Evolutionary conservation across 2,329 filamentous ascomycete genomes (phyloP).

Genomic region (Coniochaeta prunicola): DNA sequence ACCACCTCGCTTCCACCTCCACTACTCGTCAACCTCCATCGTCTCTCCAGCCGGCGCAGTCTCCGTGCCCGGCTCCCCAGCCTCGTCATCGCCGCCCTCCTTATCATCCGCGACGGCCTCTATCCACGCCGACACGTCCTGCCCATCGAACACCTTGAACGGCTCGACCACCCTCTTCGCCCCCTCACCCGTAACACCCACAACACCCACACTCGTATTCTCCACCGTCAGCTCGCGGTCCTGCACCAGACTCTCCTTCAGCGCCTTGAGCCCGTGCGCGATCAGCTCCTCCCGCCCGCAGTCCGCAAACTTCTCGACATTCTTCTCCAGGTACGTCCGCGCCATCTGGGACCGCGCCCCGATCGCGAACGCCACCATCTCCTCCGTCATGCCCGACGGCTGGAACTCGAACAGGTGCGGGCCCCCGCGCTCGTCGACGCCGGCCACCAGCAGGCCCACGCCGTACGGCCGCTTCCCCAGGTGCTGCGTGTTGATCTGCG

Average conservation of each 20-base stretch:
- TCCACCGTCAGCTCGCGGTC: conserved; percentile 97
- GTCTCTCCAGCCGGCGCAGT: conserved; percentile 26
- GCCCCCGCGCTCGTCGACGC: conserved; percentile 87
- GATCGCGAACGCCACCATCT: conserved; percentile 95
- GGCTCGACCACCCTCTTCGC: conserved; percentile 58
- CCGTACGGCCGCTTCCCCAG: conserved; percentile 96
- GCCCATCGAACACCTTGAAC: conserved; percentile 87
- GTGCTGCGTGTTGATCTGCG: conserved; percentile 95
- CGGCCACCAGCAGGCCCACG: conserved; percentile 85
- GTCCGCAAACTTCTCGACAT: conserved; percentile 74
- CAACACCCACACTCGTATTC: conserved; percentile 88
- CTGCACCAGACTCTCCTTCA: conserved; percentile 94
- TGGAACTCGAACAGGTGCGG: conserved; percentile 99
- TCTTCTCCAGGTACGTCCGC: conserved; percentile 88
- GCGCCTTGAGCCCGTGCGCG: conserved; percentile 78
- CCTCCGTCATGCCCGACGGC: conserved; percentile 89
- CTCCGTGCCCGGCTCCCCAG: conserved; percentile 20
- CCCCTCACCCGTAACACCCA: conserved; percentile 49
- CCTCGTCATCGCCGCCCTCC: conserved; percentile 26
- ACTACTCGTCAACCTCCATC: conserved; percentile 24
- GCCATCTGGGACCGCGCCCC: conserved; percentile 97
- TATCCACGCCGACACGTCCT: conserved; percentile 79
- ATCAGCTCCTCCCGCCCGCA: conserved; percentile 79
- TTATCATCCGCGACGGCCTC: conserved; percentile 59
- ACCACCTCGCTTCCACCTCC: neutral